phyloP scores from a whole-genome alignment of 495 filamentous ascomycete species.

The Monascus purpureus region DNA sequence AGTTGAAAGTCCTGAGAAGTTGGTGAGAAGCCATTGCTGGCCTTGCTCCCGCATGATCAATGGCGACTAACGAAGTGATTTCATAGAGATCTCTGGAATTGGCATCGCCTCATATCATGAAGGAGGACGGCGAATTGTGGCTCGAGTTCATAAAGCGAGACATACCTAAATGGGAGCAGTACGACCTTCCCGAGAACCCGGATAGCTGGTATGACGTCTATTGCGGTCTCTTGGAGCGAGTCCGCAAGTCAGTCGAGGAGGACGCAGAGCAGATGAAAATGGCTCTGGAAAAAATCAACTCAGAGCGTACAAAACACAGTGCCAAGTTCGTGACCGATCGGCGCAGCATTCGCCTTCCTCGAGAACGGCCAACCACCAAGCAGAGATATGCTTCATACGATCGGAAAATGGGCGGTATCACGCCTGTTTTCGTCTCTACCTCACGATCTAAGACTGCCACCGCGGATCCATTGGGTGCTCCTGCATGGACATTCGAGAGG shows the following conservation, averaged over 20 bases:
- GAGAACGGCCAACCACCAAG: conserved; percentile 11
- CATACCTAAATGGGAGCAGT: conserved; percentile 45
- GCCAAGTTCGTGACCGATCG: conserved; percentile 28
- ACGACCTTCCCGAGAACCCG: conserved; percentile 39
- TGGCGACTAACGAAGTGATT: conserved; percentile 1
- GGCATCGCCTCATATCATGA: conserved; percentile 49
- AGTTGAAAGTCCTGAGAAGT: conserved; percentile 50
- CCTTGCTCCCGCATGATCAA: no score
- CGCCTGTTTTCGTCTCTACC: conserved; percentile 5
- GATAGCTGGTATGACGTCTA: conserved; percentile 55
- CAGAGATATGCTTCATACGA: conserved; percentile 15
- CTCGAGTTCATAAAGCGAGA: conserved; percentile 52
- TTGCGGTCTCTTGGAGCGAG: conserved; percentile 28
- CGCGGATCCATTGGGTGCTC: conserved; percentile 5
- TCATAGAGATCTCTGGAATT: conserved; percentile 42
- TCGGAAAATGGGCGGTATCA: conserved; percentile 14
- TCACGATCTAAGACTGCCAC: background rate
- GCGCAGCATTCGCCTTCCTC: conserved; percentile 11
- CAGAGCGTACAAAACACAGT: conserved; percentile 31
- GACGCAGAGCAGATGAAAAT: conserved; percentile 35
- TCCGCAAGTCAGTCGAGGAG: conserved; percentile 29
- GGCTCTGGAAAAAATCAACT: conserved; percentile 34
- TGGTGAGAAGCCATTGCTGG: conserved; percentile 31
- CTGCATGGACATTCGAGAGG: conserved; percentile 8
- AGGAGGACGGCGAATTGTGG: conserved; percentile 52